Conservation (phyloP, 352 stramenopile genomes). For the Phytopythium ostracodes region DNA sequence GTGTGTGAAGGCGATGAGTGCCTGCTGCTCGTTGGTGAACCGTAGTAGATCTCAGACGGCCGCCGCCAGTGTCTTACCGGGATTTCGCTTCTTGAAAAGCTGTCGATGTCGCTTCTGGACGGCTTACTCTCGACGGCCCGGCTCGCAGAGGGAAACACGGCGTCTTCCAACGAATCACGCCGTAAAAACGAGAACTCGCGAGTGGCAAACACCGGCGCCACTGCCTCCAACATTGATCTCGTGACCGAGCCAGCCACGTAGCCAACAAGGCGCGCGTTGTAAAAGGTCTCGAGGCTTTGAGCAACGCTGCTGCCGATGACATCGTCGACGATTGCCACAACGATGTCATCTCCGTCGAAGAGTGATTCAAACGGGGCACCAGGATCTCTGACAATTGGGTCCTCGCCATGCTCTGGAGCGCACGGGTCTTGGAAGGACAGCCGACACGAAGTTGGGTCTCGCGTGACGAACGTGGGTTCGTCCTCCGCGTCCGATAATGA, state of each 20-base stretch:
- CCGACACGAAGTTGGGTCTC: background rate
- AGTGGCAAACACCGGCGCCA: constrained; percentile 6
- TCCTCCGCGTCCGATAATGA: background rate
- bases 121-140: background rate
- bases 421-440: background rate
- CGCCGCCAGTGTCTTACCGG: background rate
- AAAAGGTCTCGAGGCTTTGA: constrained; percentile 21
- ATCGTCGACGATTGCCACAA: constrained; percentile 20
- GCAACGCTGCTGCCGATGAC: constrained; percentile 14
- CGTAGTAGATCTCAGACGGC: constrained; percentile 3
- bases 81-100: constrained; percentile 1
- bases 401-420: background rate
- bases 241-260: constrained; percentile 20
- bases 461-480: background rate
- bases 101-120: background rate
- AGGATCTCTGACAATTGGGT: background rate
- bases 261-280: constrained; percentile 18
- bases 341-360: constrained; percentile 7
- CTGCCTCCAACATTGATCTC: constrained; percentile 16
- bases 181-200: background rate
- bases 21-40: background rate
- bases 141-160: no score
- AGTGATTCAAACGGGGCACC: background rate
- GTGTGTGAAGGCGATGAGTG: constrained; percentile 1
- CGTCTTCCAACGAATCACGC: constrained; percentile 1